Evolutionary conservation across 371 early-diverging fungal species (phyloP).

Genomic region (Batkoa obscura): DNA sequence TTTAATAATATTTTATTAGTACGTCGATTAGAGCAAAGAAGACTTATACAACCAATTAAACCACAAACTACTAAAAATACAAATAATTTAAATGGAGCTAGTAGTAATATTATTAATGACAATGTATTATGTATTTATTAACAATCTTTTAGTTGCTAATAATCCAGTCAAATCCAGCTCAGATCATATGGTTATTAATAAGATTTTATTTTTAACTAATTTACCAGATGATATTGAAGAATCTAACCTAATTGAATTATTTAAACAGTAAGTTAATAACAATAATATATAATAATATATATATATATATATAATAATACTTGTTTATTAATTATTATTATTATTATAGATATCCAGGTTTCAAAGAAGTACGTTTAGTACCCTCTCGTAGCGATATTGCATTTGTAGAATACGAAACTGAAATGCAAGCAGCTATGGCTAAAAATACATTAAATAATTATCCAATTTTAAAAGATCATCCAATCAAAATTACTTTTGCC

Average conservation of each 20-base stretch:
- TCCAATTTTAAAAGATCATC: conserved; percentile 41
- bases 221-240: conserved; percentile 55
- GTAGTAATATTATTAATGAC: too few relatives aligned
- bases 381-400: conserved; percentile 73
- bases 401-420: conserved; percentile 85
- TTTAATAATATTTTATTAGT: neutral
- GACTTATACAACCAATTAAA: neutral
- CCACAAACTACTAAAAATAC: conserved; percentile 2
- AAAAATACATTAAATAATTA: conserved; percentile 58
- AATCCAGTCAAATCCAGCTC: conserved; percentile 23
- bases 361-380: conserved; percentile 76
- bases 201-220: conserved; percentile 78
- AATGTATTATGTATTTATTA: too few relatives aligned
- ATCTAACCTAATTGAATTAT: conserved; percentile 36
- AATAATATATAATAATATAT: too few relatives aligned
- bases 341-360: conserved; percentile 45
- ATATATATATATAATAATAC: neutral
- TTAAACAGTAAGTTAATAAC: conserved; percentile 27
- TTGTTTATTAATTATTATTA: neutral
- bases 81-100: conserved; percentile 5
- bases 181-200: conserved; percentile 57
- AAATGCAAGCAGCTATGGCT: conserved; percentile 56
- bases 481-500: conserved; percentile 69
- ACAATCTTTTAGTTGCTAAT: neutral
- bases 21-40: conserved; percentile 2